Evolutionary conservation across 371 early-diverging fungal genomes (phyloP).

Genomic region (Mucor racemosus): DNA sequence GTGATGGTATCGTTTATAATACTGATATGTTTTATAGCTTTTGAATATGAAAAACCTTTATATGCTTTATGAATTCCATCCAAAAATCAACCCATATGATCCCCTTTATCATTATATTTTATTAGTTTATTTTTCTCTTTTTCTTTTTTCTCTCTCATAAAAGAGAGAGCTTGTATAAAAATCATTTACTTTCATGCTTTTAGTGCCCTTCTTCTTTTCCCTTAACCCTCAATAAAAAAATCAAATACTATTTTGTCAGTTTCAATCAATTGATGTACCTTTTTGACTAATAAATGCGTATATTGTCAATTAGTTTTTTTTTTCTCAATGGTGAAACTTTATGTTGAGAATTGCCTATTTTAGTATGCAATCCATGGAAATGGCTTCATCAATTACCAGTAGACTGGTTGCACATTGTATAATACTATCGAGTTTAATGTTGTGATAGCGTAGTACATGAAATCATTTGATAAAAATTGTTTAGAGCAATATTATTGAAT

Average conservation of each 20-base stretch:
- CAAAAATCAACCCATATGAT: neutral
- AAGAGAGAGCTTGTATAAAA: neutral
- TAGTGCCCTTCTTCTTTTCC: neutral
- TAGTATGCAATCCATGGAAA: slow-evolving; percentile 1
- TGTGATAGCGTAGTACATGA: slow-evolving; percentile 2
- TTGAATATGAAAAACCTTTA: slow-evolving; percentile 3
- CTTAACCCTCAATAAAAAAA: neutral
- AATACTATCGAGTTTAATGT: neutral
- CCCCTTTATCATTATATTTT: neutral
- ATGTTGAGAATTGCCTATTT: neutral
- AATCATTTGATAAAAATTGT: slow-evolving; percentile 5
- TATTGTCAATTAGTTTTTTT: neutral
- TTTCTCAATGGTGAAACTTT: slow-evolving; percentile 8
- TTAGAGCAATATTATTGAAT: neutral
- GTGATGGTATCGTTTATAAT: slow-evolving; percentile 32
- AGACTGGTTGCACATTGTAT: slow-evolving; percentile 4
- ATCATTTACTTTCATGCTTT: slow-evolving; percentile 2
- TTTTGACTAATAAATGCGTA: neutral
- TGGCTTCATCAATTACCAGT: slow-evolving; percentile 1
- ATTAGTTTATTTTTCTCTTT: neutral
- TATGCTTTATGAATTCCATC: neutral
- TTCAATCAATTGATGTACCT: neutral
- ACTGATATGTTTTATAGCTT: slow-evolving; percentile 31
- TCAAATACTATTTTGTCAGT: too few relatives aligned
- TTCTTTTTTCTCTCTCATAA: neutral